A percentile compares a stretch with the other conserved stretches of the same genome.
These are phyloP conservation scores for Bipolaris cookei DNA, from an alignment of 2,329 filamentous ascomycete genomes.

Conservation along the genomic window DNA sequence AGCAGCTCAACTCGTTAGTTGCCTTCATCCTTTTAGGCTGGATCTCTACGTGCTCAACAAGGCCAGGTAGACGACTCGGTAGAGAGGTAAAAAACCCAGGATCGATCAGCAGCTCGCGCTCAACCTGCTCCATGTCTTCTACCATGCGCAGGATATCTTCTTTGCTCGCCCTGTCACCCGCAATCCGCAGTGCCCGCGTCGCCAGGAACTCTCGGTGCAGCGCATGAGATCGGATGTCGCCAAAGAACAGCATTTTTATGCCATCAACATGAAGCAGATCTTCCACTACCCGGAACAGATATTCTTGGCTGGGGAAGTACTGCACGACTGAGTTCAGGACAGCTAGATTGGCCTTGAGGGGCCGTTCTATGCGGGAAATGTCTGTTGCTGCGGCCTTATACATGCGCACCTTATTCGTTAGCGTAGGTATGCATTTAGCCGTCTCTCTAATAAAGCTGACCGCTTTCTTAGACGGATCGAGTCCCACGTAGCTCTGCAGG, in stretches of 20 bases:
- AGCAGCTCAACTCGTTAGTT: slow-evolving; percentile 19
- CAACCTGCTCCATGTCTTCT: slow-evolving; percentile 5
- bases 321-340: slow-evolving; percentile 17
- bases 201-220: slow-evolving; percentile 12
- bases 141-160: slow-evolving; percentile 7
- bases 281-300: slow-evolving; percentile 8
- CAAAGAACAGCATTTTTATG: slow-evolving; percentile 5
- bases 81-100: slow-evolving; percentile 14
- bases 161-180: background rate
- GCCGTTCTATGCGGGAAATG: background rate
- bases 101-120: slow-evolving; percentile 12
- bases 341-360: background rate
- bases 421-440: slow-evolving; percentile 1
- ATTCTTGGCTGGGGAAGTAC: slow-evolving; percentile 20
- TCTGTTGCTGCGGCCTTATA: background rate
- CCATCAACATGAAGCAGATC: background rate
- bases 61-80: background rate
- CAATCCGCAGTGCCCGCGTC: too few species aligned
- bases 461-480: slow-evolving; percentile 7
- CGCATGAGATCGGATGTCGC: slow-evolving; percentile 13
- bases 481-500: slow-evolving; percentile 8
- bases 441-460: slow-evolving; percentile 6
- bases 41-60: slow-evolving; percentile 14
- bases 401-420: slow-evolving; percentile 2
- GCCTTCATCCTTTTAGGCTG: slow-evolving; percentile 18